These are phyloP conservation scores for Vitis hybrid DNA, from an alignment of 177 flowering plant genomes.

Conservation along the genomic window DNA sequence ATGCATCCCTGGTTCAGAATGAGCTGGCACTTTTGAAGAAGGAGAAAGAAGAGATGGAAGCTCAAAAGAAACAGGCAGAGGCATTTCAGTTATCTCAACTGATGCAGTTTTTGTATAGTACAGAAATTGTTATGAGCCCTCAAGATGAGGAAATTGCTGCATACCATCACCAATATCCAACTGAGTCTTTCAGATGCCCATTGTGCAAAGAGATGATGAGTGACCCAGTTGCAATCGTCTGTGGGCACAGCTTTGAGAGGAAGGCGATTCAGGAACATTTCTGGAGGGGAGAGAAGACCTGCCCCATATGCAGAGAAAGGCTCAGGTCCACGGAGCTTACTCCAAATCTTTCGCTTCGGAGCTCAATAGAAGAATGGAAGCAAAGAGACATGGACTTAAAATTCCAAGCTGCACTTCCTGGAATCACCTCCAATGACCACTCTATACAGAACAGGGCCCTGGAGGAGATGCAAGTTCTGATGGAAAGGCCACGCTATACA, in stretches of 20 bases:
- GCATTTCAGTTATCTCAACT: constrained; percentile 42
- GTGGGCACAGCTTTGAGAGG: constrained; percentile 51
- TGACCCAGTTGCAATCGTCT: constrained; percentile 38
- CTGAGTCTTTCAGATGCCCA: constrained; percentile 29
- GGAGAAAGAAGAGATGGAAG: constrained; percentile 41
- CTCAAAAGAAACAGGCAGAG: constrained; percentile 38
- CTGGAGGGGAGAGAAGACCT: constrained; percentile 23
- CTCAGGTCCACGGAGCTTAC: constrained; percentile 26
- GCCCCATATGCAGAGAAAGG: constrained; percentile 37
- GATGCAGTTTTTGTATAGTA: constrained; percentile 32
- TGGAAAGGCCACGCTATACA: constrained; percentile 26
- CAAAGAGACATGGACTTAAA: constrained; percentile 32
- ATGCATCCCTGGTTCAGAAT: constrained; percentile 21
- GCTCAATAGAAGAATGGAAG: constrained; percentile 39
- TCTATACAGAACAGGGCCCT: constrained; percentile 25
- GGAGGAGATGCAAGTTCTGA: constrained; percentile 28
- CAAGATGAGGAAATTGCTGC: constrained; percentile 10
- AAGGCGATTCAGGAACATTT: constrained; percentile 36
- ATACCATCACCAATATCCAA: constrained; percentile 14
- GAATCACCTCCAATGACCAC: constrained; percentile 25
- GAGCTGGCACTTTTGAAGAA: constrained; percentile 31
- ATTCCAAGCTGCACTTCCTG: constrained; percentile 25
- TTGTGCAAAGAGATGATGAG: constrained; percentile 30
- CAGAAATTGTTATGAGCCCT: constrained; percentile 21
- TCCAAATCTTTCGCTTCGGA: constrained; percentile 32